phyloP scores from a whole-genome alignment of 805 yeast genomes.

The Suhomyces vadensis region DNA sequence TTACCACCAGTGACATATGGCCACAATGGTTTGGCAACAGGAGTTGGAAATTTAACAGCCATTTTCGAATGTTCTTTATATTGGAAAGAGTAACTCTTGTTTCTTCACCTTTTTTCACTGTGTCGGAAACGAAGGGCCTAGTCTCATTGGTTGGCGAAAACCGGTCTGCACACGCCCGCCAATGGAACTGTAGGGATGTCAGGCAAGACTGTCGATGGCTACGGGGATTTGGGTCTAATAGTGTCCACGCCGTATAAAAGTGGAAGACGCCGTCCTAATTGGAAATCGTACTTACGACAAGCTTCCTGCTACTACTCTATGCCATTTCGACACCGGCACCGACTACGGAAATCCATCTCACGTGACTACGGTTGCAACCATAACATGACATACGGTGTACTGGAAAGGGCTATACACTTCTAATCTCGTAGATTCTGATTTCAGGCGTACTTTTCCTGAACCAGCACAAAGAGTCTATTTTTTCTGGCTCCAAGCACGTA shows the following conservation, averaged over 20 bases:
- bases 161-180: constrained; percentile 3
- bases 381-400: neutral
- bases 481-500: constrained; percentile 14
- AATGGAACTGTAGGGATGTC: neutral
- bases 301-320: no score
- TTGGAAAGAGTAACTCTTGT: constrained; percentile 3
- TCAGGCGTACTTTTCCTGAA: constrained; percentile 27
- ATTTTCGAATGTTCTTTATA: constrained; percentile 15
- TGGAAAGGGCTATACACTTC: no score
- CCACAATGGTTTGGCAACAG: constrained; percentile 74
- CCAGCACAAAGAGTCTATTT: constrained; percentile 19
- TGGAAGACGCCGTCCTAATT: no score
- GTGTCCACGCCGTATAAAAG: no score
- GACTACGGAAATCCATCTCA: no score
- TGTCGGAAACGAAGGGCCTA: constrained; percentile 6
- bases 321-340: no score
- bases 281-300: no score
- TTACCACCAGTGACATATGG: constrained; percentile 85
- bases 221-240: no score
- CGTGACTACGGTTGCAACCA: neutral
- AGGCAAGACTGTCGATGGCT: no score
- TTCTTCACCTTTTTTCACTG: constrained; percentile 4
- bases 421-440: constrained; percentile 26
- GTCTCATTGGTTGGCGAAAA: constrained; percentile 5
- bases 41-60: constrained; percentile 49